A percentile compares a stretch with the other conserved stretches of the same genome.
Conservation (phyloP, 768 basidiomycete genomes). For the Gautieria morchelliformis region DNA sequence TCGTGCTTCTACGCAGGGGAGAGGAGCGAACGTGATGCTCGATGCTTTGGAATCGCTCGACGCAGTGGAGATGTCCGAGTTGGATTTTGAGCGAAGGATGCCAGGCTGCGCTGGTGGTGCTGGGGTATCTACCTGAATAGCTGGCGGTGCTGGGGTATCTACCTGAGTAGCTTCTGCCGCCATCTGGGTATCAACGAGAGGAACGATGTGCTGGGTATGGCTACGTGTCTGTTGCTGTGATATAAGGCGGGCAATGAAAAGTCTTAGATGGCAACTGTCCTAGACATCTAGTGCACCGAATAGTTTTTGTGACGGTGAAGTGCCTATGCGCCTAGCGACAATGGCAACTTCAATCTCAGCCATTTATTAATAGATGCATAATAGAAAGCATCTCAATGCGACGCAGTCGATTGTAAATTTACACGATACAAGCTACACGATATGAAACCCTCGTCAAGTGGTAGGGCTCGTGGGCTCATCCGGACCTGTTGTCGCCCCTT, state of each 20-base stretch:
- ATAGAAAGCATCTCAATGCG: too few species aligned
- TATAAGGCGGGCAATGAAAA: background rate
- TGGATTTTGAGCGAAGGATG: conserved; percentile 6
- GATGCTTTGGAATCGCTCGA: conserved; percentile 3
- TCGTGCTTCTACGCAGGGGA: conserved; percentile 23
- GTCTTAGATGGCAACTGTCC: background rate
- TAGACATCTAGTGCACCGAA: background rate
- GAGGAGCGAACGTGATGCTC: conserved; percentile 26
- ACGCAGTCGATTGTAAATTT: too few species aligned
- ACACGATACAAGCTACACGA: too few species aligned
- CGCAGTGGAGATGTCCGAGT: background rate
- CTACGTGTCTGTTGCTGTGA: background rate
- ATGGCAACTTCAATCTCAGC: background rate
- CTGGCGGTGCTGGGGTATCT: background rate
- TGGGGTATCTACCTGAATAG: background rate
- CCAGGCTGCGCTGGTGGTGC: background rate
- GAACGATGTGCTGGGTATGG: background rate
- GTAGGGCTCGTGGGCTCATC: background rate
- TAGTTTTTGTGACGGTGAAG: background rate
- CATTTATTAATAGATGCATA: background rate
- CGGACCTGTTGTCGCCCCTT: background rate
- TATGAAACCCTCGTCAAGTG: background rate
- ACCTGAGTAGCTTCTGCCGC: background rate
- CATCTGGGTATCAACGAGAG: background rate
- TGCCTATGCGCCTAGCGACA: background rate